Conservation (phyloP, 225 moss, liverwort and hornwort genomes). For the Physcomitrium patens region DNA sequence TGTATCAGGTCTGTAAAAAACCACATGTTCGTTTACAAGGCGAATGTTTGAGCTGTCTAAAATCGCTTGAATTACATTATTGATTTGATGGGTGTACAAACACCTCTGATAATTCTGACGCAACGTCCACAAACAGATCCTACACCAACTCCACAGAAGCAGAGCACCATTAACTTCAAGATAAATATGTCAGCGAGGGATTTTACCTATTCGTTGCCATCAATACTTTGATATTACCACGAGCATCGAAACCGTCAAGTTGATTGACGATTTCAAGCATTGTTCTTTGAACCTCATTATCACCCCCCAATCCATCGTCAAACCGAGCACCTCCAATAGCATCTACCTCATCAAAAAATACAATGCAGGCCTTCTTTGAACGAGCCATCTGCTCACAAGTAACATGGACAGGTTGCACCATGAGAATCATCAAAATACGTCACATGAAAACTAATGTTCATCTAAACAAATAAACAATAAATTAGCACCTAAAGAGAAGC, state of each 20-base stretch:
- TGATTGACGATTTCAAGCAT: constrained; percentile 98
- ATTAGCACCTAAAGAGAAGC: background rate
- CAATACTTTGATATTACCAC: constrained; percentile 92
- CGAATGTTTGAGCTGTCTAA: background rate
- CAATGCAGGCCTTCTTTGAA: constrained; percentile 92
- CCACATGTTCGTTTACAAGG: background rate
- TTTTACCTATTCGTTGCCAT: constrained; percentile 88
- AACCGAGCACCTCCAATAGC: constrained; percentile 70
- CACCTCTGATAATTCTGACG: too few relatives aligned
- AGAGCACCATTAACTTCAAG: background rate
- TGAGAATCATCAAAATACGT: constrained; percentile 2
- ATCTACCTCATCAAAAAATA: constrained; percentile 67
- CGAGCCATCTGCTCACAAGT: constrained; percentile 78
- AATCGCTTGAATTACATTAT: background rate
- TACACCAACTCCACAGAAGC: background rate
- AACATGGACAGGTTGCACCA: background rate
- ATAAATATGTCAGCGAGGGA: background rate
- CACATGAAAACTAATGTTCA: background rate
- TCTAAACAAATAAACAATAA: background rate
- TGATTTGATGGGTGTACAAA: too few relatives aligned
- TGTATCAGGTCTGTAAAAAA: constrained; percentile 71
- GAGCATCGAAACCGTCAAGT: constrained; percentile 92
- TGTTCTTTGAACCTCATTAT: constrained; percentile 90
- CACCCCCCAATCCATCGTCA: constrained; percentile 83
- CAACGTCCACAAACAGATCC: too few relatives aligned